phyloP scores from a whole-genome alignment of 108 stramenopile species.

The Skeletonema grethae region DNA sequence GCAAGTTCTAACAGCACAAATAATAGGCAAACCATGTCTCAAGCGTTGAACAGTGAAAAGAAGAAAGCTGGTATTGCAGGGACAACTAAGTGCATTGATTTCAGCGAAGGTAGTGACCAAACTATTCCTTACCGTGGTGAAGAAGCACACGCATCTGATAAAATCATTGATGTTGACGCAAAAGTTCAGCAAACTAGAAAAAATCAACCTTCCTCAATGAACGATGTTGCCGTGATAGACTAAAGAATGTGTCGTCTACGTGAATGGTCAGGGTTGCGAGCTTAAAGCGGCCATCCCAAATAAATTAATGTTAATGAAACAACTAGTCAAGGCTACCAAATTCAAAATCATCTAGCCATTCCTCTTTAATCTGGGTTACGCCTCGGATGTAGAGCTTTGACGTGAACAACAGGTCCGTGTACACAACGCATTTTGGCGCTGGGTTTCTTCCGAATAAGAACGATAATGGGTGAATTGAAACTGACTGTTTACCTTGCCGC shows the following conservation, averaged over 20 bases:
- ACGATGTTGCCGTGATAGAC: not conserved
- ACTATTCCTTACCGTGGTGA: not conserved
- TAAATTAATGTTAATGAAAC: not conserved
- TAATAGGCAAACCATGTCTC: not conserved
- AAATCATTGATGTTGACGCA: not conserved
- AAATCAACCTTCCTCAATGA: not conserved
- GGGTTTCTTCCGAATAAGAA: conserved; percentile 93
- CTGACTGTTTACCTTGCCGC: conserved; percentile 82
- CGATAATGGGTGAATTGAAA: conserved; percentile 92
- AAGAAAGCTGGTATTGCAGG: not conserved
- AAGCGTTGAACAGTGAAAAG: not conserved
- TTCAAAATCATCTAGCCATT: conserved; percentile 77
- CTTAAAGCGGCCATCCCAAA: not conserved
- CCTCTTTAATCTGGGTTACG: conserved; percentile 82
- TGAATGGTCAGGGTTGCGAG: not conserved
- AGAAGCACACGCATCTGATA: no score
- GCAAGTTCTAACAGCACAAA: not conserved
- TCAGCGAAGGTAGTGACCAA: not conserved
- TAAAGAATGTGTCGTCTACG: not conserved
- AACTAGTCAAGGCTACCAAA: conserved; percentile 25
- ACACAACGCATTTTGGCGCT: conserved; percentile 92
- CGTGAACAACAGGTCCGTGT: conserved; percentile 88
- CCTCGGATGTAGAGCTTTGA: conserved; percentile 84
- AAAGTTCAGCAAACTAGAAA: not conserved
- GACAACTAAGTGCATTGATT: not conserved